Conservation (phyloP, 768 basidiomycete species). For the Suillus brevipes region DNA sequence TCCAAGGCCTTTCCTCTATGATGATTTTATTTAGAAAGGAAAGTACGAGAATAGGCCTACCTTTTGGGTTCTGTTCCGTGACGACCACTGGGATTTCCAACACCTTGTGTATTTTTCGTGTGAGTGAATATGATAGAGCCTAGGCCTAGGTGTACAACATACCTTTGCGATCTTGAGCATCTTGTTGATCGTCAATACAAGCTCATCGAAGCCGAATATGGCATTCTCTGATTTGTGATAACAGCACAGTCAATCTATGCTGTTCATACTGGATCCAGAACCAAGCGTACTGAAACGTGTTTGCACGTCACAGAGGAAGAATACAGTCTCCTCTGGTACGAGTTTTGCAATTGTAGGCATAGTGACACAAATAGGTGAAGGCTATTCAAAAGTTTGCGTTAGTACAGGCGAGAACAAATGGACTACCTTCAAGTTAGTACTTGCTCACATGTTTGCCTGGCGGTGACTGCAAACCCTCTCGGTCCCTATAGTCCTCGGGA, state of each 20-base stretch:
- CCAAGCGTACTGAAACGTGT: conserved; percentile 60
- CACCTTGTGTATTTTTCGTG: conserved; percentile 37
- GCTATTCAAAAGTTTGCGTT: background rate
- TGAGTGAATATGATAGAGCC: background rate
- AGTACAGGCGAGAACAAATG: background rate
- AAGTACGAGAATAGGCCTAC: conserved; percentile 36
- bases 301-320: conserved; percentile 88
- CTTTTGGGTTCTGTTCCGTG: conserved; percentile 84
- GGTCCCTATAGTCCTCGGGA: background rate
- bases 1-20: conserved; percentile 57
- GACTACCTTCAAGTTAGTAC: no score
- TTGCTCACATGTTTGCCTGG: background rate
- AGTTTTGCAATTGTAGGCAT: conserved; percentile 34
- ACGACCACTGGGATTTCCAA: conserved; percentile 70
- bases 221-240: conserved; percentile 43
- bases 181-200: conserved; percentile 63
- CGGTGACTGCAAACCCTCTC: no score
- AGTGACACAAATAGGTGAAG: conserved; percentile 33
- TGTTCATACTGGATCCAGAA: background rate
- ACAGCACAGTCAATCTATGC: background rate
- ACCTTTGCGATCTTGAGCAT: conserved; percentile 78
- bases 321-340: conserved; percentile 45
- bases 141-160: background rate
- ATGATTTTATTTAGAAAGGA: conserved; percentile 3
- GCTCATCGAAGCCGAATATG: conserved; percentile 70